Evolutionary conservation across 2,329 filamentous ascomycete genomes (phyloP).

Genomic region (Xylariales sp.): DNA sequence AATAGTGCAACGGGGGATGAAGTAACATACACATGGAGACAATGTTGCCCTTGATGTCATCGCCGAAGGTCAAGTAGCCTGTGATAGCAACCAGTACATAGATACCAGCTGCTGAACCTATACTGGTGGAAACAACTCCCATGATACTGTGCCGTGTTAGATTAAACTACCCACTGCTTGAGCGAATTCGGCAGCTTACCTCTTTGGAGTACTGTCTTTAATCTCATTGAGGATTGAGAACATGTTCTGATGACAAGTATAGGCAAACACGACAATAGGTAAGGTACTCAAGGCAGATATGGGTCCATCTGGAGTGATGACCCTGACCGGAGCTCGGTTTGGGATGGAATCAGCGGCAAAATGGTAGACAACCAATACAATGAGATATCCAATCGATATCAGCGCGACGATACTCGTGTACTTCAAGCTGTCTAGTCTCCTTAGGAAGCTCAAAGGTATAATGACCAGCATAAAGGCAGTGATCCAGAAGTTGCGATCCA

Average conservation of each 20-base stretch:
- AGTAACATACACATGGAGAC: conserved; percentile 76
- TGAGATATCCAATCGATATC: conserved; percentile 89
- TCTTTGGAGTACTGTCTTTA: conserved; percentile 68
- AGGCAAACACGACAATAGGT: conserved; percentile 97
- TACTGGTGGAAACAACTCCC: conserved; percentile 74
- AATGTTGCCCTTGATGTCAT: conserved; percentile 86
- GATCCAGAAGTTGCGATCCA: conserved; percentile 95
- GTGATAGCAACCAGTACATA: conserved; percentile 93
- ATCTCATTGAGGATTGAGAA: conserved; percentile 98
- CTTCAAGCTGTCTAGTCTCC: conserved; percentile 89
- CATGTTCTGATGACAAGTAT: conserved; percentile 99
- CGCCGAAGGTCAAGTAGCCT: conserved; percentile 92
- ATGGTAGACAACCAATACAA: conserved; percentile 89
- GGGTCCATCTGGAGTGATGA: conserved; percentile 74
- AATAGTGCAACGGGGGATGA: too few relatives aligned
- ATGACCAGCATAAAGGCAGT: conserved; percentile 96
- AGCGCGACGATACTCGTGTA: conserved; percentile 92
- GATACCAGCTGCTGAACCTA: conserved; percentile 79
- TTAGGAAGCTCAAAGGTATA: conserved; percentile 89
- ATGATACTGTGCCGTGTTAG: conserved; percentile 55
- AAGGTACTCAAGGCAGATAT: conserved; percentile 78
- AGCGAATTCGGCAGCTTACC: conserved; percentile 20
- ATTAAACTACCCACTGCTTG: not conserved
- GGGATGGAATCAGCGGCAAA: conserved; percentile 75
- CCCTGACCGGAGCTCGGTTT: conserved; percentile 68